Evolutionary conservation across 495 filamentous ascomycete genomes (phyloP).

Genomic region (Trichoderma reesei): DNA sequence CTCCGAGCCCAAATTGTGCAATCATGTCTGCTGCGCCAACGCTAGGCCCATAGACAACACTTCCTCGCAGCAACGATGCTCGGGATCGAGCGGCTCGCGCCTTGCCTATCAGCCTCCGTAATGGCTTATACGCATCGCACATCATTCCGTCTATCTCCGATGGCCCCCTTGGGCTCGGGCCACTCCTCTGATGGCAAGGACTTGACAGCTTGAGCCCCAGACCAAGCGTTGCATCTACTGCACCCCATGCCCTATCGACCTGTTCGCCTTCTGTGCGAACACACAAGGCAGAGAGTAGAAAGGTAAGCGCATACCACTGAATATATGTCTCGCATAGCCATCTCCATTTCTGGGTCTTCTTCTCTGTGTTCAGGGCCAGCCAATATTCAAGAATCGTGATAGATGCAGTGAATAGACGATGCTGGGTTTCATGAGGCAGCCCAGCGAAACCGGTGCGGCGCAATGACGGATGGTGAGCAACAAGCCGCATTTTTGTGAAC

Average conservation of each 20-base stretch:
- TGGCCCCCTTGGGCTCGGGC: not conserved
- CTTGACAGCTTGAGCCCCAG: not conserved
- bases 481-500: constrained; percentile 48
- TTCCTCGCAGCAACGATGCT: not conserved
- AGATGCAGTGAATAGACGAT: constrained; percentile 62
- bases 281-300: constrained; percentile 66
- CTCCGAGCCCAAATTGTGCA: not conserved
- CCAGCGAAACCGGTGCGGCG: constrained; percentile 31
- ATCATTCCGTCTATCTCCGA: not conserved
- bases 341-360: constrained; percentile 54
- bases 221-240: constrained; percentile 34
- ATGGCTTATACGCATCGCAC: not conserved
- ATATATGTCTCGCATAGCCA: constrained; percentile 79
- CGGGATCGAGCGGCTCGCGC: not conserved
- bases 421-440: constrained; percentile 47
- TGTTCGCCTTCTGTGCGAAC: constrained; percentile 54
- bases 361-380: constrained; percentile 50
- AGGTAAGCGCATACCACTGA: constrained; percentile 74
- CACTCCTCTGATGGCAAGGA: not conserved
- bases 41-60: not conserved
- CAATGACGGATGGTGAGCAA: constrained; percentile 42
- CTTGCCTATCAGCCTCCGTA: not conserved
- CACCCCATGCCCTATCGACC: constrained; percentile 74
- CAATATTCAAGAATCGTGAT: constrained; percentile 70
- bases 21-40: not conserved